Base-by-base conservation (phyloP, 2,329 filamentous ascomycete species). In the Fusarium globosum region DNA sequence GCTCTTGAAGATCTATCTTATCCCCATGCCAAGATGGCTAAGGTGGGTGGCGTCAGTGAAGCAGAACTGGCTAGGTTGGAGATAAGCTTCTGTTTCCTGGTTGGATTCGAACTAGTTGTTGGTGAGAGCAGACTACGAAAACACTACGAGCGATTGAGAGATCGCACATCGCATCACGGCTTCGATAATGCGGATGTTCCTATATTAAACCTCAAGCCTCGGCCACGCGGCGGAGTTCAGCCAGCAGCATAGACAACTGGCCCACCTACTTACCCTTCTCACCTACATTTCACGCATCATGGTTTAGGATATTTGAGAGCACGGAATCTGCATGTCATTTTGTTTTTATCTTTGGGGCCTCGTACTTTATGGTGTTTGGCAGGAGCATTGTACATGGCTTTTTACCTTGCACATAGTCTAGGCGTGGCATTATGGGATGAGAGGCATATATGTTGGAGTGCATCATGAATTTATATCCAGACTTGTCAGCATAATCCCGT, bases 1-100 rank as follows among this genome's bases (percentile, higher is more conserved):
- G 94, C 94, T 1, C 85, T 98, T n/a, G 96, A 99, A 82, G 96
- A 98, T 81, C 88, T 96, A 61, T 93, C 92, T 76, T 97, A 97
- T 83, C 90, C 94, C 14, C 96, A 98, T 83, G 88, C 88, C 68
- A 92, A 94, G 62, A 91, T 98, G 74, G 92, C 96, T 23, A 93
- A 92, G 73, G 95, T 98, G 4, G 96, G 96, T 46, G 96, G 96
- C 23, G 94, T 98, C 21, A 94, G 90, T 78, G 93, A 94, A 79
- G 85, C 86, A 23, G 95, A 98, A 82, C 87, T 99, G 58, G 93
- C 93, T 45, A 88, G 93, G 68, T 84, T 98, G 46, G 96, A 98
- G 85, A 93, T 98, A 69, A 95, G 93, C 77, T 96, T 96, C 79
- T 95, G 93, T 82, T 96, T 95, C 80, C 84, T 97, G 66, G 91